Evolutionary conservation across 495 filamentous ascomycete genomes (phyloP).

Genomic region (Aspergillus diversus): DNA sequence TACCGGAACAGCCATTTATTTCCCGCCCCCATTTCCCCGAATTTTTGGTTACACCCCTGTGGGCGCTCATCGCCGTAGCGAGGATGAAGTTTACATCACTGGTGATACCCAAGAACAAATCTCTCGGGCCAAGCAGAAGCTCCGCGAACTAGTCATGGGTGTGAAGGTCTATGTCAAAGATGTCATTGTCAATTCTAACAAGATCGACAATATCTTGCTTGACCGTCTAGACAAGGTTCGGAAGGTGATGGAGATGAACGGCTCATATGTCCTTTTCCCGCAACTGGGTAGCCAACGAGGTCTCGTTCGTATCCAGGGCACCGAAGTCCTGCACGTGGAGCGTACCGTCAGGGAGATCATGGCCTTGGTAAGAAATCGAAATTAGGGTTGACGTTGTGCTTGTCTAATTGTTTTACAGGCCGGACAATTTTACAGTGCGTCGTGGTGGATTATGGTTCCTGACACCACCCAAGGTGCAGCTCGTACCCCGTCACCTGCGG

Average conservation of each 20-base stretch:
- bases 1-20: conserved; percentile 95
- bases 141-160: conserved; percentile 77
- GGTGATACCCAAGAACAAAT: conserved; percentile 82
- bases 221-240: conserved; percentile 92
- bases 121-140: conserved; percentile 80
- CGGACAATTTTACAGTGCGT: conserved; percentile 96
- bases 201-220: conserved; percentile 91
- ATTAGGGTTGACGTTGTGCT: not conserved
- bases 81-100: conserved; percentile 91
- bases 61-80: conserved; percentile 74
- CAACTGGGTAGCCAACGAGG: conserved; percentile 78
- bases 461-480: conserved; percentile 60
- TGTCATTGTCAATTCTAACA: conserved; percentile 78
- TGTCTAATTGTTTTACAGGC: conserved; percentile 55
- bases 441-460: conserved; percentile 89
- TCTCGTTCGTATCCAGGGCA: conserved; percentile 84
- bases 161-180: conserved; percentile 91
- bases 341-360: conserved; percentile 93
- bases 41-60: conserved; percentile 87
- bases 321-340: conserved; percentile 90
- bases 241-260: conserved; percentile 96
- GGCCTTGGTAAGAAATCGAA: conserved; percentile 67
- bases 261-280: conserved; percentile 89
- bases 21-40: conserved; percentile 88
- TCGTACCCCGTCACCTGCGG: conserved; percentile 71